A percentile compares a stretch with the other conserved stretches of the same genome.
Conservation (phyloP, 2,329 filamentous ascomycete genomes). For the Monosporascus cannonballus region DNA sequence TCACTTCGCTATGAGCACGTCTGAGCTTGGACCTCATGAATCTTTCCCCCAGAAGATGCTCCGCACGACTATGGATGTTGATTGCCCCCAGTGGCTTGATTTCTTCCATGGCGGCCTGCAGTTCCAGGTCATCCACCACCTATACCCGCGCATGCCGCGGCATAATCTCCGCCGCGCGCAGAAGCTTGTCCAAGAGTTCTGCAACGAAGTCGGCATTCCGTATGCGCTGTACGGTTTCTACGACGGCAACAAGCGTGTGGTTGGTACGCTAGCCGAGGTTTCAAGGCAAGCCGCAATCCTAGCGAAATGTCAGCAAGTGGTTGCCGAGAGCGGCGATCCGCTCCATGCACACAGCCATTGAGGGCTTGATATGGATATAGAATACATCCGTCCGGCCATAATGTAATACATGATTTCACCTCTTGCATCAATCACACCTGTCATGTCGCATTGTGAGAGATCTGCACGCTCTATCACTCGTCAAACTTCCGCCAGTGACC, state of each 20-base stretch:
- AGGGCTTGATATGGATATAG: slow-evolving; percentile 2
- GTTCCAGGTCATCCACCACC: slow-evolving; percentile 83
- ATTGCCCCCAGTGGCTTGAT: slow-evolving; percentile 82
- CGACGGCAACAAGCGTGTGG: slow-evolving; percentile 74
- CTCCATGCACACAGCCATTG: slow-evolving; percentile 24
- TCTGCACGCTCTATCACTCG: no score
- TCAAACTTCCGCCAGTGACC: no score
- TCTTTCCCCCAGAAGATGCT: slow-evolving; percentile 89
- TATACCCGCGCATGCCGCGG: slow-evolving; percentile 76
- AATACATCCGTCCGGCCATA: not conserved
- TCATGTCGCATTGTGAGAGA: no score
- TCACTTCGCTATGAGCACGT: slow-evolving; percentile 90
- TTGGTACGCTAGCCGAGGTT: slow-evolving; percentile 71
- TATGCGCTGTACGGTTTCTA: slow-evolving; percentile 84
- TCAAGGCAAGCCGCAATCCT: slow-evolving; percentile 73
- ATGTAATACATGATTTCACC: no score
- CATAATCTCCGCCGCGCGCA: slow-evolving; percentile 77
- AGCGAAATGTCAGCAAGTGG: slow-evolving; percentile 62
- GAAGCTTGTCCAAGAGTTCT: slow-evolving; percentile 73
- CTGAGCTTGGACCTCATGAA: slow-evolving; percentile 75
- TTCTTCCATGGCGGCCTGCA: slow-evolving; percentile 86
- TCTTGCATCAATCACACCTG: no score
- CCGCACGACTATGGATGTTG: slow-evolving; percentile 88
- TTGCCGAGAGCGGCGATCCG: slow-evolving; percentile 23
- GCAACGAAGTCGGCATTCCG: slow-evolving; percentile 72